Percentiles rank a stretch among this genome's conserved stretches.
Evolutionary conservation across 2,329 filamentous ascomycete genomes (phyloP).

Genomic region (Aulographum hederae): DNA sequence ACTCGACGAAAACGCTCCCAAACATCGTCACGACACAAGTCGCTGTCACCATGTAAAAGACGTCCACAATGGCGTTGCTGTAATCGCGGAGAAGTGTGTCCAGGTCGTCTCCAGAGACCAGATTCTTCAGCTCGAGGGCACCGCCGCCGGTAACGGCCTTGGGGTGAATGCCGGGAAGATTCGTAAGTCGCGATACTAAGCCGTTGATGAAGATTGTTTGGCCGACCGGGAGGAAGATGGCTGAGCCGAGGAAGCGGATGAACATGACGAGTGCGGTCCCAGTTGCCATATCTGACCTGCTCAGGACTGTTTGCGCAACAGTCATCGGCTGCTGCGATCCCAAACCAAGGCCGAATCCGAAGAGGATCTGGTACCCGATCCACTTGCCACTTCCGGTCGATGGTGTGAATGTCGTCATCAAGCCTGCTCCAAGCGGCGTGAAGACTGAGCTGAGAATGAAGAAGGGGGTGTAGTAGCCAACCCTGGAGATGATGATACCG

Average conservation of each 20-base stretch:
- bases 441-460: constrained; percentile 13
- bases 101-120: constrained; percentile 34
- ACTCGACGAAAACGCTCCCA: constrained; percentile 39
- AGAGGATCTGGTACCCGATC: constrained; percentile 30
- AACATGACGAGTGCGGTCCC: constrained; percentile 28
- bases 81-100: constrained; percentile 41
- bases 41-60: constrained; percentile 42
- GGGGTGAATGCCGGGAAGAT: too few species aligned
- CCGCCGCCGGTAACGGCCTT: constrained; percentile 19
- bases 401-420: constrained; percentile 23
- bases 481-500: constrained; percentile 10
- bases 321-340: constrained; percentile 23
- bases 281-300: constrained; percentile 18
- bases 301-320: constrained; percentile 19
- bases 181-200: too few species aligned
- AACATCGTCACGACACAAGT: constrained; percentile 34
- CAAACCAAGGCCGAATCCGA: constrained; percentile 24
- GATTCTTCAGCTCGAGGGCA: constrained; percentile 22
- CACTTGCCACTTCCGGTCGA: constrained; percentile 19
- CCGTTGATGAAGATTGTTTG: constrained; percentile 33
- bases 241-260: constrained; percentile 26
- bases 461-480: constrained; percentile 18
- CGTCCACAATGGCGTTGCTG: constrained; percentile 38
- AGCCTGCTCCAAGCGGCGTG: constrained; percentile 17
- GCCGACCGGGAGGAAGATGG: constrained; percentile 28